Conservation (phyloP, 805 yeast species). For the Spathaspora passalidarum region DNA sequence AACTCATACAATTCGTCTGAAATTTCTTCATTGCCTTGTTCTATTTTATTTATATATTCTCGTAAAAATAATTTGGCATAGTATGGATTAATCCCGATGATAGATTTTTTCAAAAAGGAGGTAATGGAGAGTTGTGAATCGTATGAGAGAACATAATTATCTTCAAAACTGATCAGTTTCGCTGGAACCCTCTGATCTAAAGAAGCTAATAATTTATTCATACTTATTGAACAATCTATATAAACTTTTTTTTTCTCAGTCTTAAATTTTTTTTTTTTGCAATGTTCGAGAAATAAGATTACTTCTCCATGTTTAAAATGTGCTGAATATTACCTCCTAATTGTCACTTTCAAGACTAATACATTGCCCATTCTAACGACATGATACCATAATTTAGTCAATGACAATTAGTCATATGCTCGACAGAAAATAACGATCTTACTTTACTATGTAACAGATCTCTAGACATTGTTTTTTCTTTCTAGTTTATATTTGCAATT, state of each 20-base stretch:
- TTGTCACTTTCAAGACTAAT: no score
- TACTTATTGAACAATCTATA: not conserved
- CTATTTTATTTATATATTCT: conserved; percentile 34
- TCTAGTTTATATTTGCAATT: conserved; percentile 19
- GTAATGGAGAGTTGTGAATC: conserved; percentile 7
- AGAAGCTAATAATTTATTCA: conserved; percentile 6
- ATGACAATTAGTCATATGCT: no score
- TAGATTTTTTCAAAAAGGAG: not conserved
- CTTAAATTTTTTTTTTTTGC: conserved; percentile 2
- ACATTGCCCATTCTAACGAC: no score
- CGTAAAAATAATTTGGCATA: conserved; percentile 50
- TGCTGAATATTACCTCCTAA: no score
- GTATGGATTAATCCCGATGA: conserved; percentile 38
- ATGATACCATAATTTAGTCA: no score
- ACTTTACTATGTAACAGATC: not conserved
- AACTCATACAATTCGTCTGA: conserved; percentile 43
- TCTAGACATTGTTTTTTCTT: not conserved
- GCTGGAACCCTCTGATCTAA: conserved; percentile 9
- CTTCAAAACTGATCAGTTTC: not conserved
- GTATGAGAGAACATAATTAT: not conserved
- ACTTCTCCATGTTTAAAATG: no score
- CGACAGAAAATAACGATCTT: not conserved
- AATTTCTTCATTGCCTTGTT: conserved; percentile 26
- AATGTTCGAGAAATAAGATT: no score
- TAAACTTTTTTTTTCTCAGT: not conserved